Base-by-base conservation (phyloP, 108 stramenopile species). In the Cyclotella atomus region DNA sequence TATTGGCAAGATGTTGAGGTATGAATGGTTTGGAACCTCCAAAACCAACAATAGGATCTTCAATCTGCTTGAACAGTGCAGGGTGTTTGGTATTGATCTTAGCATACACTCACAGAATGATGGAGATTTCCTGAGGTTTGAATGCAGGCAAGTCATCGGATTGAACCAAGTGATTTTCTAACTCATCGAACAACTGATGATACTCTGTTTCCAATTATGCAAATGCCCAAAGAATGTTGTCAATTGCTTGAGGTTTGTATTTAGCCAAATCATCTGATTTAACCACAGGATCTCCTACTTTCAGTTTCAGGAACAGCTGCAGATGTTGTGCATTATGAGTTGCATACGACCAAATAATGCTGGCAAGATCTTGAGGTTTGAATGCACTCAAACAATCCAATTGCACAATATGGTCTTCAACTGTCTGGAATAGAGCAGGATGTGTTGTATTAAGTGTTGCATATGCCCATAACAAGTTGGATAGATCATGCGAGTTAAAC, bases 181-280 rank as follows among this genome's bases (percentile, higher is more conserved):
- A 3, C 43, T 38, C 24, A 15, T 62, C 41, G 24, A 62, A 62
- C 36, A 62, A 30, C 38, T 16, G 9, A 24, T n/a, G 61, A 21
- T 44, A 20, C 15, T 25, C 21, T 59, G 15, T 15, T n/a, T 59
- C 33, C 14, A 23, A 14, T 34, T 14, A 17, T 30, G 56, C 56
- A 59, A 33, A 59, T 19, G 56, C 56, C 56, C 56, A 59, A 3
- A 33, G 1, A 1, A 19, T 32, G 16, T 1, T 65, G 2, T 44
- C 46, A 49, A 71, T 9, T 24, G 46, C 60, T 52, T 71, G 70
- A 2, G 70, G 45, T 28, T 71, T 61, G 70, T 61, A 71, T 60
- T 8, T 2, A 14, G 9, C n/a, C 47, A 49, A 49, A n/a, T 49
- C n/a, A n/a, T 49, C 47, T n/a, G 17, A 19, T 49, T 10, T 4